phyloP scores from a whole-genome alignment of 148 eudicot genomes.

The Spergularia bocconei region DNA sequence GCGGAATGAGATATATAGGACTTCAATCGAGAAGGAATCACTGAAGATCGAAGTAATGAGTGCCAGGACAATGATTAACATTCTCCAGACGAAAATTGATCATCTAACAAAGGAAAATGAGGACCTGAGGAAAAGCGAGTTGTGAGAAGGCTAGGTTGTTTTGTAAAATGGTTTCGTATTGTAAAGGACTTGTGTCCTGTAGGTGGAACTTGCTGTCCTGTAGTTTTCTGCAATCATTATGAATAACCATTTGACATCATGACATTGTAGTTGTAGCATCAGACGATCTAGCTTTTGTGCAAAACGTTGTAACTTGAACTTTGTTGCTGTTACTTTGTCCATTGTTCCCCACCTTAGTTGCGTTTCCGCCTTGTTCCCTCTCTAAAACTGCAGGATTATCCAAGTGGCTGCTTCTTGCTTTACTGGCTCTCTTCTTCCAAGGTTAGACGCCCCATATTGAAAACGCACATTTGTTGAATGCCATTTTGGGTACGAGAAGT shows the following conservation, averaged over 20 bases:
- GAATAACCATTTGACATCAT: slow-evolving; percentile 12
- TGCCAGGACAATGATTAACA: slow-evolving; percentile 93
- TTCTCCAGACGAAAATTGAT: slow-evolving; percentile 82
- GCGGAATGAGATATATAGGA: slow-evolving; percentile 74
- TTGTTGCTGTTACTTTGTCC: slow-evolving; percentile 14
- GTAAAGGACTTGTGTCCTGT: slow-evolving; percentile 9
- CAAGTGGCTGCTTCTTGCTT: no score
- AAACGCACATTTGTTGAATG: no score
- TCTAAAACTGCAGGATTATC: no score
- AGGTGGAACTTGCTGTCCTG: not conserved
- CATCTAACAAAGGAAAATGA: slow-evolving; percentile 62
- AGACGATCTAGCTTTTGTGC: slow-evolving; percentile 8
- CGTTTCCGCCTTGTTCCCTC: no score
- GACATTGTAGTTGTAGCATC: slow-evolving; percentile 17
- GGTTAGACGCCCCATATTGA: no score
- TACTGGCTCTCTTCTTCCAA: no score
- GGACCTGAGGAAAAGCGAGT: slow-evolving; percentile 43
- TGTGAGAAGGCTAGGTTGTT: slow-evolving; percentile 25
- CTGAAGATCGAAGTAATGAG: slow-evolving; percentile 96
- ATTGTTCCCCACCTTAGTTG: not conserved
- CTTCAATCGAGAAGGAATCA: slow-evolving; percentile 91
- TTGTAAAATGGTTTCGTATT: slow-evolving; percentile 6
- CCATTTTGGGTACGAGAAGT: no score
- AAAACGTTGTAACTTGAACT: slow-evolving; percentile 3
- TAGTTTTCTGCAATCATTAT: slow-evolving; percentile 6